Percentiles rank a stretch among this genome's conserved stretches.
Conservation (phyloP, 371 early-diverging fungal species). For the Nematocida minor region DNA sequence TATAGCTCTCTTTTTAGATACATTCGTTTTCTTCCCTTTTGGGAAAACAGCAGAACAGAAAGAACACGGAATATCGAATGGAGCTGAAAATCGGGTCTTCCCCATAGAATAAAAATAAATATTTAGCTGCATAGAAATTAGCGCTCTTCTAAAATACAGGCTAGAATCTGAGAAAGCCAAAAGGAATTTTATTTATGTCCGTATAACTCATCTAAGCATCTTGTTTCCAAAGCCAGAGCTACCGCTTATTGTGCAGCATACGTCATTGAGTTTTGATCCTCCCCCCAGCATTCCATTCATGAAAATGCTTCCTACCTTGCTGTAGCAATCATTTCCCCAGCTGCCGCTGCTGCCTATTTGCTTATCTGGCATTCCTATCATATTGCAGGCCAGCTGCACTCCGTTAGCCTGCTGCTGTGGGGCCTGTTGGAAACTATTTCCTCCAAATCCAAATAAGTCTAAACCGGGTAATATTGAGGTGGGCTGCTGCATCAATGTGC, state of each 20-base stretch:
- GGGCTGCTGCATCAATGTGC: too few relatives aligned
- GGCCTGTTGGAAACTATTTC: neutral
- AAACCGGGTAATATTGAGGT: too few relatives aligned
- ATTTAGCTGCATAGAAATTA: too few relatives aligned
- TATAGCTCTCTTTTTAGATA: neutral
- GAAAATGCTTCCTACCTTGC: constrained; percentile 18
- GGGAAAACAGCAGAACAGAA: neutral
- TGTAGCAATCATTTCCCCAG: constrained; percentile 34
- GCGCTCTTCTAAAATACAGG: too few relatives aligned
- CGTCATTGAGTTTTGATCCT: constrained; percentile 11
- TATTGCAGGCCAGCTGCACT: neutral
- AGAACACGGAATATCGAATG: neutral
- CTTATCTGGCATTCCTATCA: neutral
- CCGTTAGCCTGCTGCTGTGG: neutral
- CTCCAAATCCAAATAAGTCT: neutral
- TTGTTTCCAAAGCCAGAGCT: neutral
- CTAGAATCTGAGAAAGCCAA: too few relatives aligned
- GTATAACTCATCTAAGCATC: neutral
- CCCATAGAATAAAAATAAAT: neutral
- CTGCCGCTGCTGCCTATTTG: neutral
- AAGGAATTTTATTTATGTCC: neutral
- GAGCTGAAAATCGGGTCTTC: neutral
- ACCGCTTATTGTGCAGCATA: neutral
- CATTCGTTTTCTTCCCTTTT: neutral
- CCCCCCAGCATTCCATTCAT: neutral